A percentile compares a stretch with the other conserved stretches of the same genome.
Conservation (phyloP, 208 protist species). For the Leishmania turanica region DNA sequence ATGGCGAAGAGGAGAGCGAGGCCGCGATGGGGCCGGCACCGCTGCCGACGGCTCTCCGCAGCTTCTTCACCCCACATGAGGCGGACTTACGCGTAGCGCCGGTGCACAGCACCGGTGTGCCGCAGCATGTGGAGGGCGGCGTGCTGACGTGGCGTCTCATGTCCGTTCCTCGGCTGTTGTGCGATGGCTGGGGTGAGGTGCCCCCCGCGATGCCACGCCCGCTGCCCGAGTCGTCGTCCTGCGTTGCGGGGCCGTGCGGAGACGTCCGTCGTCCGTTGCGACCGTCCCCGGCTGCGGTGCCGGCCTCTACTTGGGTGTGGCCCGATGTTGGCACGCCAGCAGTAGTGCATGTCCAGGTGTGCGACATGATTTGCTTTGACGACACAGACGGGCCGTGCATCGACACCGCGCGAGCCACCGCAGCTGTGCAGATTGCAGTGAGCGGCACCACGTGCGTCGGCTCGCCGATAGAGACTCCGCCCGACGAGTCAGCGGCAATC, state of each 20-base stretch:
- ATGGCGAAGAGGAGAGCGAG: not conserved
- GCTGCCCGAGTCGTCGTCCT: not conserved
- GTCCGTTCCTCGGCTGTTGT: constrained; percentile 23
- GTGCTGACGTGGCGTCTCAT: constrained; percentile 22
- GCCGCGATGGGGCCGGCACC: not conserved
- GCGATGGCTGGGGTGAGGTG: constrained; percentile 2
- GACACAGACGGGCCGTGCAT: constrained; percentile 8
- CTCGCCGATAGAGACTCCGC: not conserved
- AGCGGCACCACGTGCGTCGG: not conserved
- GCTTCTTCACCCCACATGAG: constrained; percentile 28
- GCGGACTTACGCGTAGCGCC: constrained; percentile 10
- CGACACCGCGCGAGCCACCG: not conserved
- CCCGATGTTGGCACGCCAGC: constrained; percentile 24
- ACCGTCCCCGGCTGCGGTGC: not conserved
- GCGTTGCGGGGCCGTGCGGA: not conserved
- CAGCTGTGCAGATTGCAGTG: not conserved
- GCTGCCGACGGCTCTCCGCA: constrained; percentile 1
- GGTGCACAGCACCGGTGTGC: constrained; percentile 4
- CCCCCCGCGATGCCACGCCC: not conserved
- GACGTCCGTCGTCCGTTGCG: not conserved
- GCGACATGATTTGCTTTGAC: constrained; percentile 17
- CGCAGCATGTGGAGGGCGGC: constrained; percentile 9
- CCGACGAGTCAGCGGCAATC: not conserved
- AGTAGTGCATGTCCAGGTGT: constrained; percentile 16
- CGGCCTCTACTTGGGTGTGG: constrained; percentile 16